Conservation (phyloP, 2,329 filamentous ascomycete genomes). For the Pseudonectria buxi region DNA sequence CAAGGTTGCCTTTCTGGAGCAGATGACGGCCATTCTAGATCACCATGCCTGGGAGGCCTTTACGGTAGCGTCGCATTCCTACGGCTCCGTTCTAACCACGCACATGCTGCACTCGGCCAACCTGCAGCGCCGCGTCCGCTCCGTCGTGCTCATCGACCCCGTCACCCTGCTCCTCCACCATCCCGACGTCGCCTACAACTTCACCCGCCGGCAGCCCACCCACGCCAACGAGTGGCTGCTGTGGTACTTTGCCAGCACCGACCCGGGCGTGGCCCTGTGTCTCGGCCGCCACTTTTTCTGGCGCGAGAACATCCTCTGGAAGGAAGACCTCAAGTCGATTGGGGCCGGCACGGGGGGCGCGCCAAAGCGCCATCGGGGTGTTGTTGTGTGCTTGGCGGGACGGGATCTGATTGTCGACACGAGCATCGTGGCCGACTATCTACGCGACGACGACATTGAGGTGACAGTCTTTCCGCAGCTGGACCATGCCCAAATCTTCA, state of each 20-base stretch:
- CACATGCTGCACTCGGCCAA: conserved; percentile 49
- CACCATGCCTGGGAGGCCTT: conserved; percentile 52
- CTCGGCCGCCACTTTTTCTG: conserved; percentile 64
- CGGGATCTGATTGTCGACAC: conserved; percentile 61
- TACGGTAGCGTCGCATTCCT: conserved; percentile 56
- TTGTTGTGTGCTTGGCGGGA: conserved; percentile 53
- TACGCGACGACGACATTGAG: conserved; percentile 39
- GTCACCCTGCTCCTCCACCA: conserved; percentile 62
- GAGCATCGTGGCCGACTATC: conserved; percentile 48
- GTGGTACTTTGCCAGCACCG: conserved; percentile 63
- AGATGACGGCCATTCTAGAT: conserved; percentile 51
- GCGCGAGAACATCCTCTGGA: conserved; percentile 65
- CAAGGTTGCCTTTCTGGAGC: conserved; percentile 45
- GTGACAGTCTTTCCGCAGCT: conserved; percentile 53
- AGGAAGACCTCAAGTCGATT: conserved; percentile 47
- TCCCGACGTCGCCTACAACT: conserved; percentile 66
- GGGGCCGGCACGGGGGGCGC: conserved; percentile 6
- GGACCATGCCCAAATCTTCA: conserved; percentile 60
- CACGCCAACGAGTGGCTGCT: conserved; percentile 63
- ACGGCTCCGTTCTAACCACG: conserved; percentile 56
- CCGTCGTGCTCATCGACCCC: conserved; percentile 49
- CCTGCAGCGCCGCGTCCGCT: conserved; percentile 44
- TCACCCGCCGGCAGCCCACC: conserved; percentile 47
- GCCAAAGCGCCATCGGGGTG: conserved; percentile 24
- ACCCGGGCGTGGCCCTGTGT: conserved; percentile 59